Evolutionary conservation across 2,329 filamentous ascomycete genomes (phyloP).

Genomic region (Coniochaeta prunicola): DNA sequence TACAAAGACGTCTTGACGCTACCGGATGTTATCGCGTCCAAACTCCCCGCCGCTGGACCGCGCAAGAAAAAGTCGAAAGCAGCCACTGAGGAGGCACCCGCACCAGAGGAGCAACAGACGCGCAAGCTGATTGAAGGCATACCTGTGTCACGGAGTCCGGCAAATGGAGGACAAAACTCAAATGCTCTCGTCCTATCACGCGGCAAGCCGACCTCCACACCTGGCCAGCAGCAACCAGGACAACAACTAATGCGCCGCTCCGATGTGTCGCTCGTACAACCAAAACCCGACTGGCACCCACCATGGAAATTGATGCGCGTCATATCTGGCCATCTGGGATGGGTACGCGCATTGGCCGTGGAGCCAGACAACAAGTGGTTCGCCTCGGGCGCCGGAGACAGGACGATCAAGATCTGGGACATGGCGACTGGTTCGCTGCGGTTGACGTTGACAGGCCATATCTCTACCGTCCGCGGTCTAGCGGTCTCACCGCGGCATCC

Average conservation of each 20-base stretch:
- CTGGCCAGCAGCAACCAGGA: constrained; percentile 22
- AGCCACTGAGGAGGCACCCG: constrained; percentile 22
- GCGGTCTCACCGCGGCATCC: constrained; percentile 91
- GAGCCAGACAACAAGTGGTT: constrained; percentile 98
- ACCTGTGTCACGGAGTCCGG: constrained; percentile 28
- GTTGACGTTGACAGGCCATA: constrained; percentile 87
- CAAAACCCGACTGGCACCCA: constrained; percentile 89
- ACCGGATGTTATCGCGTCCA: constrained; percentile 70
- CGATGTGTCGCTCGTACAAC: constrained; percentile 24
- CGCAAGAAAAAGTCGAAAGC: constrained; percentile 46
- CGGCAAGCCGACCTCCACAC: constrained; percentile 15
- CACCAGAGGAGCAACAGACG: constrained; percentile 37
- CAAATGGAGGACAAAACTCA: constrained; percentile 18
- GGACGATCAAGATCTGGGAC: constrained; percentile 99
- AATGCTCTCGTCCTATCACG: constrained; percentile 29
- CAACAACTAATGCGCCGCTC: constrained; percentile 25
- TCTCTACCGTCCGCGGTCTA: constrained; percentile 84
- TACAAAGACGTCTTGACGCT: constrained; percentile 73
- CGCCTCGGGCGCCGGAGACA: constrained; percentile 86
- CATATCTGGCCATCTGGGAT: constrained; percentile 91
- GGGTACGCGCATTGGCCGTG: constrained; percentile 83
- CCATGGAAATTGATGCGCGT: constrained; percentile 99
- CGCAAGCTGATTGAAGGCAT: constrained; percentile 63
- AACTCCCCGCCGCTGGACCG: constrained; percentile 56
- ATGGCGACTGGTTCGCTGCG: constrained; percentile 78